Percentiles rank a stretch among this genome's conserved stretches.
Evolutionary conservation across 2,329 filamentous ascomycete genomes (phyloP).

Genomic region (Aspergillus spinulosporus): DNA sequence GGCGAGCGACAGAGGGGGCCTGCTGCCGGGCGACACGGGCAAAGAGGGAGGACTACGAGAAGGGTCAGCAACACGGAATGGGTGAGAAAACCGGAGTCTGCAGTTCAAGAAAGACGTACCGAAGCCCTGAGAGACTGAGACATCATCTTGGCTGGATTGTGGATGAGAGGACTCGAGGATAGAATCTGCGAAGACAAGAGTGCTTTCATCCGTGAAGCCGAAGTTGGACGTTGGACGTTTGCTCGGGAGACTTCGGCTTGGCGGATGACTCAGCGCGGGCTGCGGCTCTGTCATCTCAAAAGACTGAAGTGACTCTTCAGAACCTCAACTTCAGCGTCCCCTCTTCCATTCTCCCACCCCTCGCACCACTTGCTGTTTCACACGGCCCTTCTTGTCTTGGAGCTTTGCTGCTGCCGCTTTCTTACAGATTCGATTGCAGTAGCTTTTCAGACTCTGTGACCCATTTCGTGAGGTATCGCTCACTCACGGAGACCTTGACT

Average conservation of each 20-base stretch:
- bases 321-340: constrained; percentile 15
- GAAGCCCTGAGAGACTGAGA: constrained; percentile 63
- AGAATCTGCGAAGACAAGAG: constrained; percentile 23
- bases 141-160: constrained; percentile 52
- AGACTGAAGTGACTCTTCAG: constrained; percentile 1
- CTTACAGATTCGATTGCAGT: constrained; percentile 25
- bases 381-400: constrained; percentile 31
- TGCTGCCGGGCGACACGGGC: constrained; percentile 61
- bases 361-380: constrained; percentile 14
- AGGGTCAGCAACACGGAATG: constrained; percentile 9
- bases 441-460: constrained; percentile 33
- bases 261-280: constrained; percentile 27
- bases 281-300: constrained; percentile 23
- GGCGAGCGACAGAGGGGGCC: constrained; percentile 56
- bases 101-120: constrained; percentile 43
- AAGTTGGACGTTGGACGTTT: constrained; percentile 29
- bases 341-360: constrained; percentile 14
- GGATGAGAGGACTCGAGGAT: constrained; percentile 29
- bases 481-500: constrained; percentile 43
- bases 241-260: constrained; percentile 31
- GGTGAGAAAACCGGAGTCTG: not conserved
- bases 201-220: constrained; percentile 24
- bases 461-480: constrained; percentile 34
- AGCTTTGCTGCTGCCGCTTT: constrained; percentile 25
- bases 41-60: constrained; percentile 59